Base-by-base conservation (phyloP, 345 rosid genomes). In the Firmiana major region DNA sequence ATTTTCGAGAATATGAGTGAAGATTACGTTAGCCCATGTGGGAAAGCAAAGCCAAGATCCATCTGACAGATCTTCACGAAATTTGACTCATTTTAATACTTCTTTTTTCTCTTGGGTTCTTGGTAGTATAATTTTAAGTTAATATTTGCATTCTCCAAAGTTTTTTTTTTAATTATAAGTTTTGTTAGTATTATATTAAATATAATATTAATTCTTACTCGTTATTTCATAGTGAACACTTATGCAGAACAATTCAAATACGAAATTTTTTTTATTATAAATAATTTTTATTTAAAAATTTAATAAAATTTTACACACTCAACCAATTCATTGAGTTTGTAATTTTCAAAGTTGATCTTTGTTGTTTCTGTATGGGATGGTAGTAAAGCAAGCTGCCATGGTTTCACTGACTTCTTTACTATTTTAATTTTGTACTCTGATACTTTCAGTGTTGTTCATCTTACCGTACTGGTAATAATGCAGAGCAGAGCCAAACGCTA, bases 21-120 rank as follows among this genome's bases (percentile, higher is more conserved):
- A 75, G 84, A 77, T 67, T 82, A 75, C 86, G 69, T 34, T 21
- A 60, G 62, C 64, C 79, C 89, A 84, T 83, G 84, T 81, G 89
- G 72, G 84, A 45, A 63, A 38, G 63, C 3, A n/a, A n/a, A n/a
- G n/a, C n/a, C n/a, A n/a, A n/a, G n/a, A n/a, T 66, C 43, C 59
- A 59, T 60, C 66, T 77, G 77, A 58, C 74, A 54, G 60, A n/a
- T 71, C 43, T 28, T 38, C 51, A 64, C 2, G 22, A 31, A 63
- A 22, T 22, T 42, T 63, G 42, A 42, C 28, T 28, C 10, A 54
- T 54, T 31, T 40, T 10, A 6, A 0, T 3, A 9, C 21, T 43
- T 2, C 7, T 15, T 31, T 45, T 6, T 54, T 54, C 1, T 17
- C 8, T 54, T 17, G 7, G 9, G 3, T 40, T 40, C 42, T 40